Conservation (phyloP, 2,329 filamentous ascomycete genomes). For the Epichloe glyceriae region DNA sequence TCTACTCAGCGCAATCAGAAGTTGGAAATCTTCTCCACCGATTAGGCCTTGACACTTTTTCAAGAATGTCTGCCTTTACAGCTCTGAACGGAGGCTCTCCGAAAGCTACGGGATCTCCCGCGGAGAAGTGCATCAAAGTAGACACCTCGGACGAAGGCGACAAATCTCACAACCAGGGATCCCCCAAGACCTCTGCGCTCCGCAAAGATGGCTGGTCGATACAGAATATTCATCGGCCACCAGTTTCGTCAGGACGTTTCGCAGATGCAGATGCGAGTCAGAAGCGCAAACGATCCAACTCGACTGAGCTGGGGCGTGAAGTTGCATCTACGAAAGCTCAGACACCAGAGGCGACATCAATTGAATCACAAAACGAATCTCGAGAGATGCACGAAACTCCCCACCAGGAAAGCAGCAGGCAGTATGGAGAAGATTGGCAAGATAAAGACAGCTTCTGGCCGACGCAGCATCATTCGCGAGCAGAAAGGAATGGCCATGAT, state of each 20-base stretch:
- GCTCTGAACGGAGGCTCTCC: constrained; percentile 39
- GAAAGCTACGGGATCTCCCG: constrained; percentile 25
- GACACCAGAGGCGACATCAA: constrained; percentile 20
- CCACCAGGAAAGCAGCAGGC: constrained; percentile 33
- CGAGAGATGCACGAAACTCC: constrained; percentile 31
- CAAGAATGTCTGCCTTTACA: constrained; percentile 36
- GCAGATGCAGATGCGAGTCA: constrained; percentile 36
- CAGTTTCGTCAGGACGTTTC: constrained; percentile 27
- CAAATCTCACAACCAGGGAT: constrained; percentile 13
- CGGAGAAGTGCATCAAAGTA: constrained; percentile 17
- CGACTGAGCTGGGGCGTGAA: constrained; percentile 36
- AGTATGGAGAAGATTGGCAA: constrained; percentile 31
- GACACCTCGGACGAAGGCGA: constrained; percentile 21
- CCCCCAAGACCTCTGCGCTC: constrained; percentile 13
- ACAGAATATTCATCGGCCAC: constrained; percentile 27
- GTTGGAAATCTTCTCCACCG: not conserved
- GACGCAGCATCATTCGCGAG: constrained; percentile 30
- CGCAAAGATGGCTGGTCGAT: constrained; percentile 30
- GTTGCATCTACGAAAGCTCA: constrained; percentile 17
- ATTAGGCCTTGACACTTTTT: not conserved
- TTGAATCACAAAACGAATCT: constrained; percentile 21
- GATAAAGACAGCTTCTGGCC: constrained; percentile 38
- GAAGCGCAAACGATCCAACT: constrained; percentile 60
- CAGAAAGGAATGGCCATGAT: constrained; percentile 32
- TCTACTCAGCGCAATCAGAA: not conserved